Evolutionary conservation across 1,284 basidiomycete genomes (phyloP).

Genomic region (Mycosarcoma maydis): DNA sequence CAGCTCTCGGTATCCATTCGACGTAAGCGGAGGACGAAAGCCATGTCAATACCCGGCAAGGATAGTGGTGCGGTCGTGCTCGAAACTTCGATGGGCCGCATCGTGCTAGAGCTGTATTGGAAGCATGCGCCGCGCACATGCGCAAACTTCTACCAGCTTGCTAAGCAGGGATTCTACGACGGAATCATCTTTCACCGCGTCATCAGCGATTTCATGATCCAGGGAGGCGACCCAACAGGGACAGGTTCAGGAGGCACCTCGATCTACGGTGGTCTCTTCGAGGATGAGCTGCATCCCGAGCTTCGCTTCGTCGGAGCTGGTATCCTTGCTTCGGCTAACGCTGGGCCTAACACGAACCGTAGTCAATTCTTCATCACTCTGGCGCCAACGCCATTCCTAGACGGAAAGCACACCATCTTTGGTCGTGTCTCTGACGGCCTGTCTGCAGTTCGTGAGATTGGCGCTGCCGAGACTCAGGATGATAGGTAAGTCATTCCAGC

Average conservation of each 20-base stretch:
- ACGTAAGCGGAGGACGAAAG: not conserved
- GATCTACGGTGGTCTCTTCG: conserved; percentile 74
- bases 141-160: conserved; percentile 61
- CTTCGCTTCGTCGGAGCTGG: conserved; percentile 93
- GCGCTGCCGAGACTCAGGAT: conserved; percentile 40
- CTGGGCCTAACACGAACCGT: conserved; percentile 90
- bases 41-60: conserved; percentile 41
- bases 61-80: conserved; percentile 49
- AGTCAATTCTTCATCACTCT: conserved; percentile 99
- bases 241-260: conserved; percentile 92
- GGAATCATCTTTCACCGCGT: conserved; percentile 91
- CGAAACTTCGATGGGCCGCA: conserved; percentile 60
- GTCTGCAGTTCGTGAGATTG: conserved; percentile 69
- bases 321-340: conserved; percentile 96
- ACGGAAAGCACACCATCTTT: conserved; percentile 73
- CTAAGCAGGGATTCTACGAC: conserved; percentile 63
- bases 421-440: conserved; percentile 71
- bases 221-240: conserved; percentile 95
- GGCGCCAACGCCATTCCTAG: conserved; percentile 90
- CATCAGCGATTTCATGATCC: conserved; percentile 99
- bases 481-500: conserved; percentile 26
- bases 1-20: not conserved
- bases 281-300: conserved; percentile 87
- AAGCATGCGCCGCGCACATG: conserved; percentile 61
- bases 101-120: conserved; percentile 62